phyloP scores from a whole-genome alignment of 768 basidiomycete genomes.

The Trametes cingulata region DNA sequence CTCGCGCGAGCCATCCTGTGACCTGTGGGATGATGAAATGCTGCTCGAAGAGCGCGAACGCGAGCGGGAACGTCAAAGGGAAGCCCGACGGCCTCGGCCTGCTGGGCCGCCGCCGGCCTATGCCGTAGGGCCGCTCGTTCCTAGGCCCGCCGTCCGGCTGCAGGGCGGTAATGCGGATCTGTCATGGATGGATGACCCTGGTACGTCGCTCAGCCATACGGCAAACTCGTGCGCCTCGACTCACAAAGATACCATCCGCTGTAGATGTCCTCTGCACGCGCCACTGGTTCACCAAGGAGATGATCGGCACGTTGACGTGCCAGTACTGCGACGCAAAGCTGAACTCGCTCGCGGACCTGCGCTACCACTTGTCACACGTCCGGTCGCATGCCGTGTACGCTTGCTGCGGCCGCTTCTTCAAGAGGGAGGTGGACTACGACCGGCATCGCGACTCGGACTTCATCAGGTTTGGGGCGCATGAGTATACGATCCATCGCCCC shows the following conservation, averaged over 20 bases:
- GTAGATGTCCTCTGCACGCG: constrained; percentile 20
- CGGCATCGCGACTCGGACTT: constrained; percentile 14
- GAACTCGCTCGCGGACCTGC: constrained; percentile 29
- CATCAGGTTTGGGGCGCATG: constrained; percentile 2
- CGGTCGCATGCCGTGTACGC: constrained; percentile 28
- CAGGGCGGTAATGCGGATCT: background rate
- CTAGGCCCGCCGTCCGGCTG: background rate
- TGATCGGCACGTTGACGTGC: constrained; percentile 28
- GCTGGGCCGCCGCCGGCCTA: constrained; percentile 5
- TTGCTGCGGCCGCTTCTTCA: constrained; percentile 33
- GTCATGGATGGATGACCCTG: constrained; percentile 26
- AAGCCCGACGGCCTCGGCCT: background rate
- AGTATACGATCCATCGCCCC: background rate
- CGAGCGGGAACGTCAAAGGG: constrained; percentile 24
- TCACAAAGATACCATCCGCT: background rate
- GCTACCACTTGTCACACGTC: constrained; percentile 28
- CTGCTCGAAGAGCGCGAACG: constrained; percentile 36
- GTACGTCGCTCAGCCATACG: constrained; percentile 5
- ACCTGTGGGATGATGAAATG: constrained; percentile 42
- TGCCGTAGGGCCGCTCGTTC: background rate
- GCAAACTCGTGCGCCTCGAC: background rate
- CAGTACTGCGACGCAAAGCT: constrained; percentile 29
- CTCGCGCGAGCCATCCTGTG: constrained; percentile 36
- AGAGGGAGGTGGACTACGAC: constrained; percentile 25
- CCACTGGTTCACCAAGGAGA: constrained; percentile 27